Evolutionary conservation across 2,329 filamentous ascomycete genomes (phyloP).

Genomic region (Dactylellina parvicollis): DNA sequence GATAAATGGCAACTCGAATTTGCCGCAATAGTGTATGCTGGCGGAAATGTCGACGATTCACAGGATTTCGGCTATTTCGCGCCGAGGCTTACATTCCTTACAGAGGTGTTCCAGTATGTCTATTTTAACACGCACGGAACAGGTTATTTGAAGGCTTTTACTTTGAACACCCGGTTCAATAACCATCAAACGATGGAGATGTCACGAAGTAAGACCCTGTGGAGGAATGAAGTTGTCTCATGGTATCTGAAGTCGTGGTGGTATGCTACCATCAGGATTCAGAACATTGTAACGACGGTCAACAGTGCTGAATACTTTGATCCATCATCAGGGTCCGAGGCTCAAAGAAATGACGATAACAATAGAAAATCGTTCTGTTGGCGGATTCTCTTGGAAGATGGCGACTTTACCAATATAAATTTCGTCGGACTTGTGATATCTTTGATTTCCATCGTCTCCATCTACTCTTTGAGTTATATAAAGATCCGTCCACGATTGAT

Average conservation of each 20-base stretch:
- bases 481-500: no score
- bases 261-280: neutral
- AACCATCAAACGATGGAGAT: neutral
- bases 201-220: conserved; percentile 2
- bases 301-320: neutral
- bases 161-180: no score
- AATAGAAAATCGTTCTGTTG: neutral
- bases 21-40: no score
- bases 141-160: no score
- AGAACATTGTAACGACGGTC: neutral
- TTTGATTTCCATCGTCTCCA: no score
- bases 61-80: no score
- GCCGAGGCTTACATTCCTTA: no score
- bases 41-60: no score
- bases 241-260: conserved; percentile 23
- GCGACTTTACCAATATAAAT: conserved; percentile 11
- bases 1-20: no score
- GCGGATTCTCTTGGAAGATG: conserved; percentile 8
- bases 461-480: no score
- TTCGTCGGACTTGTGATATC: conserved; percentile 8
- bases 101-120: no score
- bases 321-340: neutral
- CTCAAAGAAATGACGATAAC: neutral
- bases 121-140: no score
- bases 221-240: conserved; percentile 10